phyloP scores from a whole-genome alignment of 768 basidiomycete species.

The Mycena alexandri region DNA sequence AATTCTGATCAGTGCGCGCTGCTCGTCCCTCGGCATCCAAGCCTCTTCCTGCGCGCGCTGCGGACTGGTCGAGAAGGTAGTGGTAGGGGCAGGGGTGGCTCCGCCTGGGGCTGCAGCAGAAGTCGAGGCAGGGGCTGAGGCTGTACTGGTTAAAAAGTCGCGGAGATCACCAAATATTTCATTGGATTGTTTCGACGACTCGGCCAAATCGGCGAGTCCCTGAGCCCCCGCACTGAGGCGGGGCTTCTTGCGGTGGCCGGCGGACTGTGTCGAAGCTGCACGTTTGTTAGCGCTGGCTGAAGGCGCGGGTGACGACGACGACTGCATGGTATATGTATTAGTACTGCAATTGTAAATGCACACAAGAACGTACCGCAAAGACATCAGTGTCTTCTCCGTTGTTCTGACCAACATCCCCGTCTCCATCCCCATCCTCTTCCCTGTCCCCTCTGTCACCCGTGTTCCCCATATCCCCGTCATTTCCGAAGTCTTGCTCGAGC shows the following conservation, averaged over 20 bases:
- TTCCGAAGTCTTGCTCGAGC: background rate
- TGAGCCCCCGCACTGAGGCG: conserved; percentile 3
- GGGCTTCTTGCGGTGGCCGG: background rate
- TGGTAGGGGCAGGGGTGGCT: too few species aligned
- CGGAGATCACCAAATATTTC: background rate
- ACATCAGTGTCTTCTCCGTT: background rate
- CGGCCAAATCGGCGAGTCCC: background rate
- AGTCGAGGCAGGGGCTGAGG: background rate
- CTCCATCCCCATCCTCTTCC: background rate
- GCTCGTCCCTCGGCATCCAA: background rate
- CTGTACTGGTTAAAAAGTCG: background rate
- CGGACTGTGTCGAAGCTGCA: background rate
- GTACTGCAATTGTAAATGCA: too few species aligned
- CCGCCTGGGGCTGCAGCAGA: background rate
- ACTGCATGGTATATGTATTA: background rate
- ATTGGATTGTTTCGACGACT: background rate
- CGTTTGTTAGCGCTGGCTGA: background rate
- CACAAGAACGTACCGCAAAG: background rate
- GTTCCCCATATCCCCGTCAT: background rate
- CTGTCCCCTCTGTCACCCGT: background rate
- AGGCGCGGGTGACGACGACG: background rate
- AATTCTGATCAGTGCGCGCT: background rate
- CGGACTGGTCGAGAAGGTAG: background rate
- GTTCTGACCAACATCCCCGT: background rate
- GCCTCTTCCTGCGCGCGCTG: background rate